These are phyloP conservation scores for Penstemon newberryi DNA, from an alignment of 257 asterid species.

Conservation along the genomic window DNA sequence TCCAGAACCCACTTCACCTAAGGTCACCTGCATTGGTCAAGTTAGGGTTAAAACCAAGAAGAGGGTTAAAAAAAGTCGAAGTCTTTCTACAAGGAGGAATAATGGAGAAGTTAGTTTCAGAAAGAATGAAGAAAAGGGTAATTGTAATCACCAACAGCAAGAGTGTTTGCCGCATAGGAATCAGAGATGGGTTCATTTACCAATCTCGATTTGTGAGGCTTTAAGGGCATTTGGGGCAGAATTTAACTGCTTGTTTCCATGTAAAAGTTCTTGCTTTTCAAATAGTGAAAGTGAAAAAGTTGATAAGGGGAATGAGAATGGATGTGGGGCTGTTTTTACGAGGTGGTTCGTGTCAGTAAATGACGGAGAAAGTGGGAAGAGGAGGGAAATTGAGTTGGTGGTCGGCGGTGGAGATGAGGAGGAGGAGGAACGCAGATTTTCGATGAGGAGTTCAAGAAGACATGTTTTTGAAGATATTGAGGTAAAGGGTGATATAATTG, in stretches of 20 bases:
- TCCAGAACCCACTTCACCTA: slow-evolving; percentile 95
- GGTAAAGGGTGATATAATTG: slow-evolving; percentile 60
- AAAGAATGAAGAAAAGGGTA: slow-evolving; percentile 38
- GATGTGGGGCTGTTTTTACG: slow-evolving; percentile 73
- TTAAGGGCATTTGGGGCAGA: slow-evolving; percentile 67
- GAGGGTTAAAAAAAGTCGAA: slow-evolving; percentile 59
- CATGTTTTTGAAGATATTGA: slow-evolving; percentile 88
- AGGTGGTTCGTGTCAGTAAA: slow-evolving; percentile 80
- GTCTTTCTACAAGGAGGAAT: slow-evolving; percentile 59
- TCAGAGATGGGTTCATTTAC: slow-evolving; percentile 92
- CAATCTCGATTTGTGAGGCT: slow-evolving; percentile 84
- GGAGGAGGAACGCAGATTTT: slow-evolving; percentile 21
- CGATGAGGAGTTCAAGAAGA: slow-evolving; percentile 64
- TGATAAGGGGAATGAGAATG: slow-evolving; percentile 38
- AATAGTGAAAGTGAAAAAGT: slow-evolving; percentile 37
- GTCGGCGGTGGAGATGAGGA: slow-evolving; percentile 68
- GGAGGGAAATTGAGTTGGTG: slow-evolving; percentile 83
- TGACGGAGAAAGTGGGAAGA: slow-evolving; percentile 63
- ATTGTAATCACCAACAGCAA: slow-evolving; percentile 25
- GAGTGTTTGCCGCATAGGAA: slow-evolving; percentile 64
- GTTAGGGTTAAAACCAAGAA: slow-evolving; percentile 91
- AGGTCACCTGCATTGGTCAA: slow-evolving; percentile 95
- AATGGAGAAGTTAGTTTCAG: slow-evolving; percentile 64
- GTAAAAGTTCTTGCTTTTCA: slow-evolving; percentile 67
- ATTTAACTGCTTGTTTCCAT: slow-evolving; percentile 82